Evolutionary conservation across 345 rosid species (phyloP).

Genomic region (Hypericum perforatum): DNA sequence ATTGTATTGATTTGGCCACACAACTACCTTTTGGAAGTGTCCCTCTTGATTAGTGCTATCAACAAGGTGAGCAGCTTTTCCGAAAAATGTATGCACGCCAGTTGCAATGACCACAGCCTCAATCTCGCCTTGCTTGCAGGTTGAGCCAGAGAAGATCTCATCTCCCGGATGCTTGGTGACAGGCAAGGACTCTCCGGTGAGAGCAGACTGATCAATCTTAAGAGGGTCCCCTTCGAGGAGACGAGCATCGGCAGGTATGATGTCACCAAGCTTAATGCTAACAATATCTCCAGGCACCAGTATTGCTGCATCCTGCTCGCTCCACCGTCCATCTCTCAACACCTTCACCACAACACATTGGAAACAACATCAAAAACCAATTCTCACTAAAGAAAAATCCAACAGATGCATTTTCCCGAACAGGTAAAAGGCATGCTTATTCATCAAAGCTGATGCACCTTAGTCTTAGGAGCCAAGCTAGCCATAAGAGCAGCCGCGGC

Average conservation of each 20-base stretch:
- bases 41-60: background rate
- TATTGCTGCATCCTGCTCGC: conserved; percentile 70
- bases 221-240: conserved; percentile 77
- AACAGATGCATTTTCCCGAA: too few relatives aligned
- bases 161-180: conserved; percentile 61
- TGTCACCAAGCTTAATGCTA: conserved; percentile 75
- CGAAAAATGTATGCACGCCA: background rate
- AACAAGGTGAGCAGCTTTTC: conserved; percentile 1
- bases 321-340: conserved; percentile 65
- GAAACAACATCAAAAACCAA: too few relatives aligned
- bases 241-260: conserved; percentile 79
- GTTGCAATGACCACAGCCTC: conserved; percentile 32
- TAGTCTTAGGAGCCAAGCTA: conserved; percentile 66
- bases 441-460: conserved; percentile 16
- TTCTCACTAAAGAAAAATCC: too few relatives aligned
- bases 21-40: background rate
- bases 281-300: conserved; percentile 73
- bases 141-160: conserved; percentile 72
- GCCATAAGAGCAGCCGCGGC: conserved; percentile 83
- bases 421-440: too few relatives aligned
- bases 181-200: conserved; percentile 77
- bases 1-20: background rate
- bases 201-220: conserved; percentile 72
- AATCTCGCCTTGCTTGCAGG: conserved; percentile 85
- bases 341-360: conserved; percentile 24